Percentiles rank a stretch among this genome's conserved stretches.
These are phyloP conservation scores for Peniophora sp. DNA, from an alignment of 1,284 basidiomycete species.

Conservation along the genomic window DNA sequence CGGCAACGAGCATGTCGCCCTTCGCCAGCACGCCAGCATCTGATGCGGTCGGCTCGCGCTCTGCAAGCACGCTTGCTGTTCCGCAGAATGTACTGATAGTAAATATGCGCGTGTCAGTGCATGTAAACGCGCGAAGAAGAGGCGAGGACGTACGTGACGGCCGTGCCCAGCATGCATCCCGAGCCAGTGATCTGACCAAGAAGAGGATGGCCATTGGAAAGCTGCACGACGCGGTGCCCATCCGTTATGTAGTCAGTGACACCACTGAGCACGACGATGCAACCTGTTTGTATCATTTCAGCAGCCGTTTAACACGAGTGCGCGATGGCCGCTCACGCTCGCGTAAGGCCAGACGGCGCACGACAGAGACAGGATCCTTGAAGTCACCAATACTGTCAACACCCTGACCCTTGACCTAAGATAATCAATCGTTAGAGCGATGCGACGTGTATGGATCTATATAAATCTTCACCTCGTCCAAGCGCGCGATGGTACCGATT, in stretches of 20 bases:
- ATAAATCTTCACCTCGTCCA: conserved; percentile 37
- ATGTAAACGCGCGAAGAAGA: too few relatives aligned
- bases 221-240: conserved; percentile 58
- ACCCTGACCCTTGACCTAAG: conserved; percentile 70
- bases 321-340: conserved; percentile 49
- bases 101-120: too few relatives aligned
- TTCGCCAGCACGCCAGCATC: conserved; percentile 43
- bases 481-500: conserved; percentile 71
- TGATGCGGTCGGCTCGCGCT: conserved; percentile 9
- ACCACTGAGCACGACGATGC: conserved; percentile 82
- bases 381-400: conserved; percentile 88
- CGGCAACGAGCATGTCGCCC: conserved; percentile 69
- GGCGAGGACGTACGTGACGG: conserved; percentile 34
- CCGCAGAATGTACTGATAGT: conserved; percentile 58
- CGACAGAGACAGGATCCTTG: conserved; percentile 65
- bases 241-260: conserved; percentile 83
- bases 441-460: neutral
- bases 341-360: conserved; percentile 63
- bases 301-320: neutral
- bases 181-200: conserved; percentile 84
- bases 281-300: conserved; percentile 36
- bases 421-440: neutral
- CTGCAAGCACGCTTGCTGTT: conserved; percentile 41
- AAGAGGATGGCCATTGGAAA: conserved; percentile 72
- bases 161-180: conserved; percentile 83